Base-by-base conservation (phyloP, 2,329 filamentous ascomycete genomes). In the Cercospora nicotianae region DNA sequence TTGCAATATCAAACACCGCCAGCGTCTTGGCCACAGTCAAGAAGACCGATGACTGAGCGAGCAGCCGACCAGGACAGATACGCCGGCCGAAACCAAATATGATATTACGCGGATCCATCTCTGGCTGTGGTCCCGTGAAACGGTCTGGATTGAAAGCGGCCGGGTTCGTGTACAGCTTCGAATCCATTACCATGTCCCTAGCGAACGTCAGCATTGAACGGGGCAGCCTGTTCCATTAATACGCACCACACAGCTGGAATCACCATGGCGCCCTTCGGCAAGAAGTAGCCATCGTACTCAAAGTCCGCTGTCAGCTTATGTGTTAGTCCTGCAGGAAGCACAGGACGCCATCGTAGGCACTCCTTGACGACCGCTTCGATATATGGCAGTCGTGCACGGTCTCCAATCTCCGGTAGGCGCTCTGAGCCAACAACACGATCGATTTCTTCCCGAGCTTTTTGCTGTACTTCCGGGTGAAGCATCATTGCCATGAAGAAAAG, bases 231-330 rank as follows among this genome's bases (percentile, higher is more conserved):
- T 18, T n/a, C 26, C 16, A 26, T 18, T 16, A 8, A 9, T 18
- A 60, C 77, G 7, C 77, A 80, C 74, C 72, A 80, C 1, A 72
- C 74, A 42, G 76, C 81, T 3, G 81, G 72, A 4, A 83, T 72
- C 5, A 82, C 72, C 5, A 77, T 77, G 2, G 77, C 78, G 1
- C 77, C 79, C 39, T 79, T 80, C 3, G 83, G 82, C 33, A 84
- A 77, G 4, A 75, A 72, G 20, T 79, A 79, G 13, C 80, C 81
- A 57, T 80, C 77, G 58, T 80, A 76, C 68, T 71, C 75, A 62
- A 81, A 80, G 60, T 83, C 81, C 75, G 72, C 63, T 33, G 78
- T 80, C 0, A 80, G 81, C 58, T 80, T 79, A 63, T 84, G 82
- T 0, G 82, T 81, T 0, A 76, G 58, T 5, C 72, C 75, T 3